Conservation (phyloP, 352 stramenopile species). For the Phytophthora lateralis region DNA sequence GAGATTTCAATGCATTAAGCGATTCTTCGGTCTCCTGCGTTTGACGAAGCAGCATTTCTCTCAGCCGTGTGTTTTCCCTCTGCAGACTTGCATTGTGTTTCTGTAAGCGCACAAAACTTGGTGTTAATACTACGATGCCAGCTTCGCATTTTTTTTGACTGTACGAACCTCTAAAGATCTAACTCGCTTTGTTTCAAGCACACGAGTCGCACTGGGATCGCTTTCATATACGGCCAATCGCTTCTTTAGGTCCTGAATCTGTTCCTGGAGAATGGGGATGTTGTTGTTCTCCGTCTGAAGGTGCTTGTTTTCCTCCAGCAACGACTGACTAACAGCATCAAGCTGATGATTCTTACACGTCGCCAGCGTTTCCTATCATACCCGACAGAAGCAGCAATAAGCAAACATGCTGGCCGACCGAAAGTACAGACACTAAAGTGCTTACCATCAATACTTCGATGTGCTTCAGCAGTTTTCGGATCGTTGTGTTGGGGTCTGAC, state of each 20-base stretch:
- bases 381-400: neutral
- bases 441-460: conserved; percentile 80
- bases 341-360: conserved; percentile 61
- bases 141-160: neutral
- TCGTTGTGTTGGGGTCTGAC: conserved; percentile 82
- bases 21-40: conserved; percentile 26
- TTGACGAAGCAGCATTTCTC: conserved; percentile 45
- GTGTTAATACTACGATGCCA: neutral
- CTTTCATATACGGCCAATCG: conserved; percentile 26
- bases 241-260: conserved; percentile 75
- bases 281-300: conserved; percentile 87
- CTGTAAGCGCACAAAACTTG: conserved; percentile 15
- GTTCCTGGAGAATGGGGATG: conserved; percentile 78
- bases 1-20: conserved; percentile 21
- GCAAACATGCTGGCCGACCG: neutral
- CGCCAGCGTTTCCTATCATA: conserved; percentile 53
- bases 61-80: conserved; percentile 50
- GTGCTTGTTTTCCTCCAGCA: conserved; percentile 68
- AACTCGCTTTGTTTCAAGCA: conserved; percentile 34
- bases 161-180: conserved; percentile 50
- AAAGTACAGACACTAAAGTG: neutral
- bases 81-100: conserved; percentile 54
- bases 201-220: neutral
- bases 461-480: conserved; percentile 83
- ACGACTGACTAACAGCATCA: conserved; percentile 48